Evolutionary conservation across 768 basidiomycete genomes (phyloP).

Genomic region (Tulasnella sp.): DNA sequence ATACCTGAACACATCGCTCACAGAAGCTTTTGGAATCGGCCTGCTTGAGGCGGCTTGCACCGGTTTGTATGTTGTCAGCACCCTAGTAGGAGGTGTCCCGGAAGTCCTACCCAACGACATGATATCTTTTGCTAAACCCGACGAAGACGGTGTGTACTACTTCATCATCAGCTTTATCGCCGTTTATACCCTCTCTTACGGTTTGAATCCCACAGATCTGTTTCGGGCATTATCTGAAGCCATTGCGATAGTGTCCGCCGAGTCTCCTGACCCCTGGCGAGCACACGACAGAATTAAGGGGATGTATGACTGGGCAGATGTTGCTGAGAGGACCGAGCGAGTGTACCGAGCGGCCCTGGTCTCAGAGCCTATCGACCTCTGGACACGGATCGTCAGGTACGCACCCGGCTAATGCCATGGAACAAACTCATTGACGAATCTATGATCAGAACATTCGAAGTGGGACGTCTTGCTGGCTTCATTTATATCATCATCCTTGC

Average conservation of each 20-base stretch:
- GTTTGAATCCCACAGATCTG: constrained; percentile 46
- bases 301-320: constrained; percentile 82
- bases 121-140: constrained; percentile 90
- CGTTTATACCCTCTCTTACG: background rate
- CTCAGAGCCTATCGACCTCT: constrained; percentile 55
- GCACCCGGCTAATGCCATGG: constrained; percentile 20
- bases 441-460: constrained; percentile 52
- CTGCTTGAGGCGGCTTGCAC: constrained; percentile 94
- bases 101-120: constrained; percentile 90
- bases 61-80: constrained; percentile 88
- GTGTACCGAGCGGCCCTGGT: constrained; percentile 67
- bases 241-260: constrained; percentile 53
- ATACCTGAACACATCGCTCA: constrained; percentile 90
- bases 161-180: background rate
- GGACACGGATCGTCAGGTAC: constrained; percentile 67
- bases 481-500: constrained; percentile 83
- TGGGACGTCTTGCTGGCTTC: constrained; percentile 72
- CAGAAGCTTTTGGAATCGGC: constrained; percentile 95
- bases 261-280: constrained; percentile 58
- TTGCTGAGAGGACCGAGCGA: constrained; percentile 68
- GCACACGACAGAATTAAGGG: constrained; percentile 69
- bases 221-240: constrained; percentile 75
- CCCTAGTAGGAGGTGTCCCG: constrained; percentile 89
- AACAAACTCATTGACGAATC: background rate
- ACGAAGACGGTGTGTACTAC: constrained; percentile 69